Evolutionary conservation across 225 moss, liverwort and hornwort genomes (phyloP).

Genomic region (Pleurozium schreberi): DNA sequence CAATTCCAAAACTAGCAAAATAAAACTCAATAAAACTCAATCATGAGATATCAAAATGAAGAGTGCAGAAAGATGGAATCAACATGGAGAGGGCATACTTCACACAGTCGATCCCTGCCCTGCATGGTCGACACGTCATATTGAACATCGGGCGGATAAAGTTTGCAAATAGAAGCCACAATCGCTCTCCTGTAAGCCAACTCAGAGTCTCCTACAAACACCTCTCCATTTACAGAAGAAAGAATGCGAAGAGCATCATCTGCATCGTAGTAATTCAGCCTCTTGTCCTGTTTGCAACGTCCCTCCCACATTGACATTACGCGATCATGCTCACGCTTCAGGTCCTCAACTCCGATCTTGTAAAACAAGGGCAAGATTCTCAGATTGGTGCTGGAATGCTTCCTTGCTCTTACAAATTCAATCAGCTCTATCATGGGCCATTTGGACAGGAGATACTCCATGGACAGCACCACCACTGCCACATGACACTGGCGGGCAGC

Average conservation of each 20-base stretch:
- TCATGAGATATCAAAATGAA: neutral
- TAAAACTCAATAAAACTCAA: neutral
- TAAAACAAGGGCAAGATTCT: neutral
- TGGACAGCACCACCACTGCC: neutral
- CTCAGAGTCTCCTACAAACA: neutral
- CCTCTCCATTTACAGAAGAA: neutral
- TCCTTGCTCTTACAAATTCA: neutral
- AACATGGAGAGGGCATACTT: neutral
- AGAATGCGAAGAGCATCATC: fast-evolving
- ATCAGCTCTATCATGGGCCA: neutral
- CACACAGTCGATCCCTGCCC: neutral
- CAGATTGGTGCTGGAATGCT: neutral
- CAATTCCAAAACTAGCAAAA: neutral
- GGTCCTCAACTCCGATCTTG: neutral
- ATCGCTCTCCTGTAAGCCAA: neutral
- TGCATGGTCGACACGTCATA: neutral
- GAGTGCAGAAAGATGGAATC: neutral
- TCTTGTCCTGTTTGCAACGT: neutral
- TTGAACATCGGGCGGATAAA: neutral
- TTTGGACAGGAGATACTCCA: neutral
- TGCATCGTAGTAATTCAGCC: fast-evolving
- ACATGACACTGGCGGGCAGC: neutral
- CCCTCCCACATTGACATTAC: neutral
- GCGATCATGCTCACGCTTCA: neutral
- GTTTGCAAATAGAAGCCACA: neutral